These are phyloP conservation scores for Penicillium sp. DNA, from an alignment of 2,329 filamentous ascomycete species.

Conservation along the genomic window DNA sequence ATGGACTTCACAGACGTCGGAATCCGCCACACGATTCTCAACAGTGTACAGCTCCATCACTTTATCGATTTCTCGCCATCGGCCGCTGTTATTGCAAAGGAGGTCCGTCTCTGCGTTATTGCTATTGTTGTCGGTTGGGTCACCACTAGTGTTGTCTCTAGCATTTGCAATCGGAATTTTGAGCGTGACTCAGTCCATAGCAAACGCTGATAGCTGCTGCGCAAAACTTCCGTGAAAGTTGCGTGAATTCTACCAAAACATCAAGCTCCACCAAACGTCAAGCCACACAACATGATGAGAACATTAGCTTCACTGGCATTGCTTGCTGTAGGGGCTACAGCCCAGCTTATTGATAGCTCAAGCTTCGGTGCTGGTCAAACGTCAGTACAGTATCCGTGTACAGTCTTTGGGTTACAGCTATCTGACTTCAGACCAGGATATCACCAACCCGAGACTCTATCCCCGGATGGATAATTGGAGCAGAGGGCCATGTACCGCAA, in stretches of 20 bases:
- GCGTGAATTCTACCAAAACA: not conserved
- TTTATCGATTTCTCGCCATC: slow-evolving; percentile 52
- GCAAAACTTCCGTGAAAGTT: not conserved
- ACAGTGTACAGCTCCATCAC: slow-evolving; percentile 49
- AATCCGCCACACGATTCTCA: slow-evolving; percentile 47
- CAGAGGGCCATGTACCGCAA: slow-evolving; percentile 56
- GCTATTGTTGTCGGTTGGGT: slow-evolving; percentile 50
- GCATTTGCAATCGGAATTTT: slow-evolving; percentile 23
- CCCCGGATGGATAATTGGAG: slow-evolving; percentile 55
- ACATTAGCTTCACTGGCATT: slow-evolving; percentile 43
- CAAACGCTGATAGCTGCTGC: slow-evolving; percentile 9
- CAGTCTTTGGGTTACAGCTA: not conserved
- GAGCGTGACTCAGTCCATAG: slow-evolving; percentile 15
- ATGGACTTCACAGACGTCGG: slow-evolving; percentile 45
- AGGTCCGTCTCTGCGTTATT: slow-evolving; percentile 52
- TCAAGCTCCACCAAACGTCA: not conserved
- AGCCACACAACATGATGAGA: slow-evolving; percentile 38
- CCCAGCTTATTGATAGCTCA: slow-evolving; percentile 68
- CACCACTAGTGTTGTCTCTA: slow-evolving; percentile 39
- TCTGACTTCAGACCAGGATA: slow-evolving; percentile 51
- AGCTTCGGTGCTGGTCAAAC: slow-evolving; percentile 72
- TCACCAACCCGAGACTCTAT: slow-evolving; percentile 53
- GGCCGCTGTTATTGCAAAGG: slow-evolving; percentile 49
- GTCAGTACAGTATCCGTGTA: slow-evolving; percentile 41
- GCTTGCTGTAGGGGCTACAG: slow-evolving; percentile 53